These are phyloP conservation scores for Mucor mucedo DNA, from an alignment of 371 early-diverging fungal species.

Conservation along the genomic window DNA sequence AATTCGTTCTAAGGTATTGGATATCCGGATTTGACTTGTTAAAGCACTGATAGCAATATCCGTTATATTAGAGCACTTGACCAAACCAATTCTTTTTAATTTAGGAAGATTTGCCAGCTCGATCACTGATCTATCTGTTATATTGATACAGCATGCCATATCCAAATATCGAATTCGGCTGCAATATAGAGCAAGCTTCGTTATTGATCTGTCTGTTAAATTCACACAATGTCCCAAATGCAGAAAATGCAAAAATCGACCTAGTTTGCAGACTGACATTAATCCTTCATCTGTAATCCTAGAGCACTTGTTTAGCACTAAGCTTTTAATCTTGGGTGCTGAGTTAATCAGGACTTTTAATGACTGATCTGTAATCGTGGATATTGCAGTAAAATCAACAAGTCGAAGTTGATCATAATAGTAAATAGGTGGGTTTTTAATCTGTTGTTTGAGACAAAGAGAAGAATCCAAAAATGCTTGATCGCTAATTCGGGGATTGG, in stretches of 20 bases:
- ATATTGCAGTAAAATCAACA: constrained; percentile 60
- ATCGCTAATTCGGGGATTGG: constrained; percentile 37
- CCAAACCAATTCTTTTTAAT: constrained; percentile 65
- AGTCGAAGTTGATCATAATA: constrained; percentile 61
- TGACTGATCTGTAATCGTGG: constrained; percentile 54
- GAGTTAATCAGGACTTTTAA: constrained; percentile 51
- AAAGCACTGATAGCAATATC: constrained; percentile 60
- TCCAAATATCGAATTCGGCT: constrained; percentile 69
- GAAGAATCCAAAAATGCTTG: constrained; percentile 40
- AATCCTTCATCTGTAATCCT: constrained; percentile 61
- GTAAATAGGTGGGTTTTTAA: neutral
- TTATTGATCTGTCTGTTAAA: constrained; percentile 59
- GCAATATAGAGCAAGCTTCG: constrained; percentile 56
- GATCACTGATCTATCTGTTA: constrained; percentile 61
- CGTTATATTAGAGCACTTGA: constrained; percentile 65
- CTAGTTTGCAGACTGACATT: constrained; percentile 53
- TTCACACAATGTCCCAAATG: constrained; percentile 65
- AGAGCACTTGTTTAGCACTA: constrained; percentile 64
- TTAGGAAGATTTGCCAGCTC: constrained; percentile 61
- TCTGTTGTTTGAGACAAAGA: constrained; percentile 4
- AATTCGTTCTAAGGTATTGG: constrained; percentile 61
- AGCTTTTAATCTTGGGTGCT: constrained; percentile 61
- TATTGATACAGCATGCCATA: constrained; percentile 60
- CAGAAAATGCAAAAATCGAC: constrained; percentile 62
- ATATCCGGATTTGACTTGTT: constrained; percentile 48